phyloP scores from a whole-genome alignment of 1,284 basidiomycete species.

The Megacollybia platyphylla region DNA sequence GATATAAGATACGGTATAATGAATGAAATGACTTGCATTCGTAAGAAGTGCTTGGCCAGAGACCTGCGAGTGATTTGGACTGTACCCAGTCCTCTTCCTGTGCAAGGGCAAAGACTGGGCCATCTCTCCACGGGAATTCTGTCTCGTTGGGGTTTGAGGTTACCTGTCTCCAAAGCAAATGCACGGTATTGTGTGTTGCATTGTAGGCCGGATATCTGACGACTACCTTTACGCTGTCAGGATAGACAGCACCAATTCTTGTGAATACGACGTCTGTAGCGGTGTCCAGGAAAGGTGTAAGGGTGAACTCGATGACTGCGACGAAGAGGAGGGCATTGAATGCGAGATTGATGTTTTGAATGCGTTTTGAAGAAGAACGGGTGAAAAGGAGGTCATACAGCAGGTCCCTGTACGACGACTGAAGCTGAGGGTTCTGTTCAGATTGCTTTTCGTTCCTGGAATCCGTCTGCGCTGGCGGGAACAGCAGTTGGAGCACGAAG shows the following conservation, averaged over 20 bases:
- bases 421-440: slow-evolving; percentile 1
- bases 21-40: slow-evolving; percentile 40
- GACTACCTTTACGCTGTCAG: slow-evolving; percentile 47
- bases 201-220: slow-evolving; percentile 40
- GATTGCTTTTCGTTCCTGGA: too few relatives aligned
- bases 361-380: slow-evolving; percentile 25
- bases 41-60: slow-evolving; percentile 64
- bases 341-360: slow-evolving; percentile 24
- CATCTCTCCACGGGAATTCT: slow-evolving; percentile 32
- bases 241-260: slow-evolving; percentile 56
- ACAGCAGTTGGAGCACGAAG: background rate
- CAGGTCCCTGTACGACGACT: slow-evolving; percentile 7
- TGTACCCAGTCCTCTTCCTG: slow-evolving; percentile 53
- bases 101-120: slow-evolving; percentile 32
- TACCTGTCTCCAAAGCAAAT: slow-evolving; percentile 34
- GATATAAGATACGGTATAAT: slow-evolving; percentile 5
- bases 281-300: slow-evolving; percentile 38
- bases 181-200: slow-evolving; percentile 18
- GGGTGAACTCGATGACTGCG: slow-evolving; percentile 36
- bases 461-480: background rate
- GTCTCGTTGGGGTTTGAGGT: slow-evolving; percentile 9
- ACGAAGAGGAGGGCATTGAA: slow-evolving; percentile 41
- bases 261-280: slow-evolving; percentile 47
- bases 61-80: slow-evolving; percentile 38
- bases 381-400: slow-evolving; percentile 25